Conservation (phyloP, 768 basidiomycete genomes). For the Cystobasidium tubakii region DNA sequence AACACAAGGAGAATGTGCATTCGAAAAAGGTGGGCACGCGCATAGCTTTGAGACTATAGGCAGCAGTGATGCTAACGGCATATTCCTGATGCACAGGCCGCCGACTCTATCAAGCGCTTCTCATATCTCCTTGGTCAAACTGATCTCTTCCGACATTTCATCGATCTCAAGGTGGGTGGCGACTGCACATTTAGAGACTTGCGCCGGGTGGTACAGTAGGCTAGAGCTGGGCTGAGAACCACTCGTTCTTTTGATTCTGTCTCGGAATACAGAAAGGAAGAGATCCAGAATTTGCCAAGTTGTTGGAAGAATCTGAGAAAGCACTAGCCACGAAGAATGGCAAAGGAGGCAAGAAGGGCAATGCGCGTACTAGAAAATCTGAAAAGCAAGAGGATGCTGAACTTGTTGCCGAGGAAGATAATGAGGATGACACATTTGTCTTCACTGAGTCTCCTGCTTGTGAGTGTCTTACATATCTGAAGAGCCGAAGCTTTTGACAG, state of each 20-base stretch:
- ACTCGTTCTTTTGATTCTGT: too few species aligned
- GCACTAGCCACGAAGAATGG: constrained; percentile 61
- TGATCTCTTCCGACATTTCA: constrained; percentile 95
- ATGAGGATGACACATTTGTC: constrained; percentile 62
- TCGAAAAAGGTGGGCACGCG: constrained; percentile 27
- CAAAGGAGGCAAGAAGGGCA: constrained; percentile 60
- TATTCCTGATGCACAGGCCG: constrained; percentile 55
- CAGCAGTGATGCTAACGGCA: too few species aligned
- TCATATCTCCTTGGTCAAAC: constrained; percentile 97
- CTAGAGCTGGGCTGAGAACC: too few species aligned
- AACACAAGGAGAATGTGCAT: constrained; percentile 30
- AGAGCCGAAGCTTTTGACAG: not conserved
- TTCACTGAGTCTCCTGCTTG: constrained; percentile 92
- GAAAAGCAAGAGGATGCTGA: constrained; percentile 99
- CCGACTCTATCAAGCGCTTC: constrained; percentile 92
- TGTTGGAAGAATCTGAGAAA: constrained; percentile 71
- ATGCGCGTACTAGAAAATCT: constrained; percentile 79
- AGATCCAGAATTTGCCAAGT: constrained; percentile 84
- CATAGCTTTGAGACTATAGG: too few species aligned
- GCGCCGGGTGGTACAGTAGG: not conserved
- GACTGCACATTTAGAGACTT: not conserved
- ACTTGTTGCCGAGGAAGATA: constrained; percentile 62
- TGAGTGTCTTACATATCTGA: constrained; percentile 50
- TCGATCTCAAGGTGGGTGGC: constrained; percentile 76
- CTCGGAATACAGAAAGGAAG: constrained; percentile 76